These are phyloP conservation scores for Leccinum fuscescens DNA, from an alignment of 1,284 basidiomycete species.

Conservation along the genomic window DNA sequence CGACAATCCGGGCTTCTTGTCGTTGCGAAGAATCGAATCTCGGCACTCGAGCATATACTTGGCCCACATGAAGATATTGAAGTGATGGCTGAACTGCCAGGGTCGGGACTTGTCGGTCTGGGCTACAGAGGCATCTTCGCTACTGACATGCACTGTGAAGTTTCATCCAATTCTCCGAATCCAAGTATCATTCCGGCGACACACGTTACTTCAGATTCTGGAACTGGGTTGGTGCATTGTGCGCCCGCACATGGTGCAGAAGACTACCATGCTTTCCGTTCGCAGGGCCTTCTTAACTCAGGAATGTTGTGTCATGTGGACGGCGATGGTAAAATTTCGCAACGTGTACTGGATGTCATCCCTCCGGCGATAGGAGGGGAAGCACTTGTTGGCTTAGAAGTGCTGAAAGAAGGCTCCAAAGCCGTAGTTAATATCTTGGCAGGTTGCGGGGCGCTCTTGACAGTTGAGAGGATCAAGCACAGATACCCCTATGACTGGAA, in stretches of 20 bases:
- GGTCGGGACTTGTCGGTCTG: constrained; percentile 63
- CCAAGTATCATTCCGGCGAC: constrained; percentile 48
- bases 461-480: constrained; percentile 76
- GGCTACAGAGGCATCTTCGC: constrained; percentile 72
- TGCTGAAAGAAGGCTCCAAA: constrained; percentile 70
- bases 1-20: constrained; percentile 45
- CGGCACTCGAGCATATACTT: constrained; percentile 50
- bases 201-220: constrained; percentile 85
- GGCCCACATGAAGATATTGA: constrained; percentile 41
- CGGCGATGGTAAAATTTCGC: constrained; percentile 72
- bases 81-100: constrained; percentile 49
- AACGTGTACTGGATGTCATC: constrained; percentile 54
- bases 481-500: constrained; percentile 98
- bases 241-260: constrained; percentile 95
- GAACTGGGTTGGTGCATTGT: constrained; percentile 96
- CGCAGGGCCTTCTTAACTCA: constrained; percentile 44
- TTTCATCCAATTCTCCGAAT: constrained; percentile 6
- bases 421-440: constrained; percentile 66
- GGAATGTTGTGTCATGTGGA: constrained; percentile 79
- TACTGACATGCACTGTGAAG: constrained; percentile 17
- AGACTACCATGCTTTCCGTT: constrained; percentile 79
- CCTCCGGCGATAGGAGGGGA: constrained; percentile 40
- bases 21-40: constrained; percentile 70
- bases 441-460: constrained; percentile 59
- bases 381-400: constrained; percentile 67